Evolutionary conservation across 2,329 filamentous ascomycete genomes (phyloP), one percentile per base, ranked within the genome.

Genomic region (Diplodia scrobiculata): DNA sequence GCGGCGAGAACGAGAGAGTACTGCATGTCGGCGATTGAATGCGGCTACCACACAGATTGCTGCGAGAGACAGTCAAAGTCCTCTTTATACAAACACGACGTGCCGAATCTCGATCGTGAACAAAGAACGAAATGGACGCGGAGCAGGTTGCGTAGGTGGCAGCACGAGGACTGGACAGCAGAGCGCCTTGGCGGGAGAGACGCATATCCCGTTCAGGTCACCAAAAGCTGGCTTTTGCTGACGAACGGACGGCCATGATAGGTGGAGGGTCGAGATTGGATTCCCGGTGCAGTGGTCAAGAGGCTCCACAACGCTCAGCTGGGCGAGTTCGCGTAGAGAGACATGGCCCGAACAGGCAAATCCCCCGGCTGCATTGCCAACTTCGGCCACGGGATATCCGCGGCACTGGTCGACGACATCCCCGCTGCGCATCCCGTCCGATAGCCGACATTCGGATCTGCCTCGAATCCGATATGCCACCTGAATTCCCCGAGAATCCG

Each of bases 11-110:
- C 11, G 4, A 68, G 7, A 1, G 66, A 65, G 25, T 52, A 64
- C 14, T 67, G 68, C 69, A 71, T 71, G 11, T 32, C 3, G 14
- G n/a, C 41, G 17, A 45, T 0, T 45, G 41, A 45, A 45, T 19
- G 41, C 41, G 17, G 41, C 17, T 45, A 10, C 41, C 6, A 45
- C 41, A 45, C 41, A 1, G 41, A 19, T 45, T 45, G 17, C 17
- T 9, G 0, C 6, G 3, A 0, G 41, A 19, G 14, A n/a, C n/a
- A 45, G 2, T 3, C 38, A 45, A 19, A 2, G 17, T 19, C n/a
- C 41, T 45, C n/a, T 45, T 45, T 45, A 45, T 45, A 45, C 17
- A n/a, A 10, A 9, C 17, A 10, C 17, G 6, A 45, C 17, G n/a
- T 45, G 14, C n/a, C 6, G 6, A 19, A 45, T 45, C 41, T 19